Base-by-base conservation (phyloP, 1,284 basidiomycete genomes). In the Rhodotorula mucilaginosa region DNA sequence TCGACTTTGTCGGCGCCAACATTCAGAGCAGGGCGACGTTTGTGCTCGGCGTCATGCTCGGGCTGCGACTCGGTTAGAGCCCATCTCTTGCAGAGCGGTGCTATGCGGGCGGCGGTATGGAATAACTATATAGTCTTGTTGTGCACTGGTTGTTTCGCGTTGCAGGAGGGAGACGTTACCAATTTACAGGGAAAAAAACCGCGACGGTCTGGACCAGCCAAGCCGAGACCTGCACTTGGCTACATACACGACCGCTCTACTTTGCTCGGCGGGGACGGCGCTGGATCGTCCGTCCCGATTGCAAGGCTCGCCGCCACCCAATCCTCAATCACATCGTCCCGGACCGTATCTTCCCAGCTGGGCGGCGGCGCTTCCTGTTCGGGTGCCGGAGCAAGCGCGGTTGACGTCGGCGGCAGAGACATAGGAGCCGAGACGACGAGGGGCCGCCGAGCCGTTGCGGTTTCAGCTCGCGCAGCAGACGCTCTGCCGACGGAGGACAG, bases 1-100 rank as follows among this genome's bases (percentile, higher is more conserved):
- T 79, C 48, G 77, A 79, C 62, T 79, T 79, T 57, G 70, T 79
- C 23, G 57, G 65, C 18, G 78, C 78, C 29, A 72, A 79, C 68
- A 66, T 79, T 2, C 78, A 78, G 64, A 65, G 69, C 46, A 56
- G 78, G 16, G 77, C 77, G 51, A 77, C 77, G n/a, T 78, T 79
- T 34, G 71, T 75, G 12, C 73, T 75, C 21, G 78, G 78, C 1
- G 60, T 79, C 3, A 56, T 70, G 44, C 58, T 79, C 21, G 78
- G 78, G 3, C 59, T 76, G 12, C 59, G 75, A 44, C 58, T 76
- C 13, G 75, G 75, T 18, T 75, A 47, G 51, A 52, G 51, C 21
- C 21, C 51, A 16, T 10, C 23, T 52, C 51, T 44, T 10, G 51
- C 3, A 6, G 2, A 39, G 10, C 23, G 12, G 29, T 1, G 56